Conservation (phyloP, 768 basidiomycete species). For the Calvatia gigantea region DNA sequence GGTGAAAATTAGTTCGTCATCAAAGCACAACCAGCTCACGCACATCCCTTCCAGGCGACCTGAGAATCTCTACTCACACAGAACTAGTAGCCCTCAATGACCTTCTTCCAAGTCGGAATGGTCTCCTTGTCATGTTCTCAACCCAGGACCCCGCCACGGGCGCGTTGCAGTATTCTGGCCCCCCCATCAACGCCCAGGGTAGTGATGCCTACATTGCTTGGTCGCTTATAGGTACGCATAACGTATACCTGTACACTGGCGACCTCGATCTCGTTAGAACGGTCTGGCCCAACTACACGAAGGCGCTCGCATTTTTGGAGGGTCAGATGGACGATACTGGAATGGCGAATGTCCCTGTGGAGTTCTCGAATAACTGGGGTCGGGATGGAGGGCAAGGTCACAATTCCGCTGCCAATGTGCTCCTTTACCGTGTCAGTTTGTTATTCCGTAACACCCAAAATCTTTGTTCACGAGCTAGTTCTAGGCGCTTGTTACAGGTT, state of each 20-base stretch:
- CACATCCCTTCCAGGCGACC: conserved; percentile 26
- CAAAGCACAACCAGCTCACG: not conserved
- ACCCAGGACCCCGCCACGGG: conserved; percentile 34
- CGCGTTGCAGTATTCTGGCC: not conserved
- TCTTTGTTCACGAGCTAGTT: no score
- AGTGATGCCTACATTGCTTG: conserved; percentile 45
- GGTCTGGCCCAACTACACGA: conserved; percentile 44
- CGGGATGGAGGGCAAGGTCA: conserved; percentile 41
- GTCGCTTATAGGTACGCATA: conserved; percentile 42
- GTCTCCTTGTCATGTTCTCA: conserved; percentile 46
- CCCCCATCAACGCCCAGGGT: conserved; percentile 7
- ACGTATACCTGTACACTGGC: conserved; percentile 45
- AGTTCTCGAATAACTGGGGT: conserved; percentile 48
- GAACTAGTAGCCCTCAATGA: conserved; percentile 32
- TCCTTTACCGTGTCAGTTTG: conserved; percentile 35
- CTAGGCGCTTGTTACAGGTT: conserved; percentile 32
- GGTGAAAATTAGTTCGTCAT: not conserved
- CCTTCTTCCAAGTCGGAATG: conserved; percentile 37
- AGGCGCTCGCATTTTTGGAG: conserved; percentile 34
- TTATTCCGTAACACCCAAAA: no score
- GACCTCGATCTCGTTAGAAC: conserved; percentile 38
- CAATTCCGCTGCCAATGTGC: conserved; percentile 48
- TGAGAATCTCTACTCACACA: conserved; percentile 39
- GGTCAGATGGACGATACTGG: conserved; percentile 37
- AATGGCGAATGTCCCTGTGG: conserved; percentile 34